These are phyloP conservation scores for Podospora sp. DNA, from an alignment of 495 filamentous ascomycete genomes.

Conservation along the genomic window DNA sequence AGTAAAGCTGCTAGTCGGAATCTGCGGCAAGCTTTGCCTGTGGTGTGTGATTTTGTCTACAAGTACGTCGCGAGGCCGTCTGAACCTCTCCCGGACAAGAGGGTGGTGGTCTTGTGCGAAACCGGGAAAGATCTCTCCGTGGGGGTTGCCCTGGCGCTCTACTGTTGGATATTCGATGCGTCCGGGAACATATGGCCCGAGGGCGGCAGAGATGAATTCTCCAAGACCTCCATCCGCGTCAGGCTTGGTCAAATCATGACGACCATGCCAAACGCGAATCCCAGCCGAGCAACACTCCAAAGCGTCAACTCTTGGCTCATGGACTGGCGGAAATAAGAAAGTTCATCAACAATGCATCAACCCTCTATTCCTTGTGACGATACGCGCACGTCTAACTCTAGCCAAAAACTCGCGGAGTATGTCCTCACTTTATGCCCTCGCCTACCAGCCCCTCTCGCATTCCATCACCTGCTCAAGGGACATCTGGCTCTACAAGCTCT, in stretches of 20 bases:
- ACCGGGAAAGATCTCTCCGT: slow-evolving; percentile 47
- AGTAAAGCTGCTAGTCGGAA: slow-evolving; percentile 76
- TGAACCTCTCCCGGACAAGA: slow-evolving; percentile 15
- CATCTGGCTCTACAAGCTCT: not conserved
- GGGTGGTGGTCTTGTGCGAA: slow-evolving; percentile 45
- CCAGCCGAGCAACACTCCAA: slow-evolving; percentile 77
- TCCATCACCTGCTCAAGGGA: too few species aligned
- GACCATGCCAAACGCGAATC: slow-evolving; percentile 73
- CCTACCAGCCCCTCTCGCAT: not conserved
- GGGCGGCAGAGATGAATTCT: slow-evolving; percentile 44
- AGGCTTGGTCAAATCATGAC: slow-evolving; percentile 77
- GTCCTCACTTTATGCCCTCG: not conserved
- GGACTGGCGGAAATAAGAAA: slow-evolving; percentile 44
- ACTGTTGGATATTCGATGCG: slow-evolving; percentile 46
- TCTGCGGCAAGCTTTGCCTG: slow-evolving; percentile 65
- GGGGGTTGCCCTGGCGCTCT: slow-evolving; percentile 53
- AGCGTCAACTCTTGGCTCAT: slow-evolving; percentile 89
- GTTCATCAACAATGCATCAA: not conserved
- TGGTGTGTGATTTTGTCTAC: slow-evolving; percentile 53
- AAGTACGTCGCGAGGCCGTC: slow-evolving; percentile 25
- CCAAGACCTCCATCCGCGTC: slow-evolving; percentile 76
- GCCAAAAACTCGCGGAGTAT: not conserved
- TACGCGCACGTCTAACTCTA: not conserved
- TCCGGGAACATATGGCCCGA: slow-evolving; percentile 32
- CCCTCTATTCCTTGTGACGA: not conserved